Conservation (phyloP, 2,329 filamentous ascomycete genomes). For the Penicillium sp. region DNA sequence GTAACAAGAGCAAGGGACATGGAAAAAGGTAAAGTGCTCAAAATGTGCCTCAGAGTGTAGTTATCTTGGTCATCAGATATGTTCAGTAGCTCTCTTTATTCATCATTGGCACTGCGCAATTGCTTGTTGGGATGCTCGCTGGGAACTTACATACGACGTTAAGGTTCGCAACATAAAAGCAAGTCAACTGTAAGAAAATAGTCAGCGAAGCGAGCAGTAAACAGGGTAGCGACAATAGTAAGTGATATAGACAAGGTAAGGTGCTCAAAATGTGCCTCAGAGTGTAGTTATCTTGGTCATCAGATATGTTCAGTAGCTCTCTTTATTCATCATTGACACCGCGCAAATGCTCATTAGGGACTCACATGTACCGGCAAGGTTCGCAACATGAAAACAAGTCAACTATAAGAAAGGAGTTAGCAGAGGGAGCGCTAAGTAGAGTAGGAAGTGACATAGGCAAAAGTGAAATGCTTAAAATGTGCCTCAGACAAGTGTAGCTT, state of each 20-base stretch:
- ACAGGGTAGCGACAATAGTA: neutral
- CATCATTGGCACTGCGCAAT: neutral
- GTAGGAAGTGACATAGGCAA: neutral
- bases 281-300: neutral
- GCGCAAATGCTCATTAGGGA: neutral
- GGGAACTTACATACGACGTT: too few relatives aligned
- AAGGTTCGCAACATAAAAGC: neutral
- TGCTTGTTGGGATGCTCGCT: neutral
- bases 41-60: neutral
- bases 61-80: neutral
- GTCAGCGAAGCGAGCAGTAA: neutral
- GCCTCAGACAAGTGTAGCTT: neutral
- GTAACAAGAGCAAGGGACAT: neutral
- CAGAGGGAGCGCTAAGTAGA: too few relatives aligned
- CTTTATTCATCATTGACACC: neutral
- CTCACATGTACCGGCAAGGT: neutral
- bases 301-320: neutral
- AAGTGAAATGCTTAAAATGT: neutral
- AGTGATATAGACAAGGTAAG: neutral
- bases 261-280: neutral
- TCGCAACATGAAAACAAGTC: neutral
- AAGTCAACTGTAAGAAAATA: neutral
- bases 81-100: neutral
- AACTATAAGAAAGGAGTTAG: neutral
- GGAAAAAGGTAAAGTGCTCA: neutral